Percentiles rank a stretch among this genome's conserved stretches.
Conservation (phyloP, 768 basidiomycete species). For the Boletus barrowsii region DNA sequence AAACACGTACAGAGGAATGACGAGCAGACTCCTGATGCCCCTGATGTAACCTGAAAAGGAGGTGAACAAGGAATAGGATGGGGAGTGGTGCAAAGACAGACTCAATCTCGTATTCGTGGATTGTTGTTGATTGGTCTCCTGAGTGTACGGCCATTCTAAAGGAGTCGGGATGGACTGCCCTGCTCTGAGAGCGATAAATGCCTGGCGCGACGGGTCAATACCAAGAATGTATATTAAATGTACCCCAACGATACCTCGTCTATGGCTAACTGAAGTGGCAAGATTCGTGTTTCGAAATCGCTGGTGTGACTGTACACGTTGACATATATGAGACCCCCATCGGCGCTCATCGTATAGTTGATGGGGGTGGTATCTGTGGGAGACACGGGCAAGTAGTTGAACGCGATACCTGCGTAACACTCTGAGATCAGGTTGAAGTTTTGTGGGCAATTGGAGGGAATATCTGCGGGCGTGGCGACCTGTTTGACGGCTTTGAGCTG, state of each 20-base stretch:
- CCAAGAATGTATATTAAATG: background rate
- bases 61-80: background rate
- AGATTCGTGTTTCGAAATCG: slow-evolving; percentile 62
- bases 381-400: slow-evolving; percentile 52
- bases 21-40: slow-evolving; percentile 59
- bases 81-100: slow-evolving; percentile 27
- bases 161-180: slow-evolving; percentile 55
- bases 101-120: slow-evolving; percentile 52
- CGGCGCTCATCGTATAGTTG: slow-evolving; percentile 70
- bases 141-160: slow-evolving; percentile 69
- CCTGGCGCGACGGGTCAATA: slow-evolving; percentile 36
- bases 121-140: slow-evolving; percentile 66
- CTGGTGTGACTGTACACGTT: slow-evolving; percentile 64
- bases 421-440: slow-evolving; percentile 70
- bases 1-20: slow-evolving; percentile 57
- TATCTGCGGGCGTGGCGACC: slow-evolving; percentile 44
- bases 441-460: slow-evolving; percentile 60
- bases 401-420: slow-evolving; percentile 67
- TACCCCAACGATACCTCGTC: slow-evolving; percentile 48
- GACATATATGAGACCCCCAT: slow-evolving; percentile 60
- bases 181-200: slow-evolving; percentile 67
- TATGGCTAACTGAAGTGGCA: slow-evolving; percentile 77
- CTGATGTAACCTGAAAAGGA: slow-evolving; percentile 51
- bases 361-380: slow-evolving; percentile 34
- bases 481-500: slow-evolving; percentile 52